Percentiles rank a stretch among this genome's conserved stretches.
Conservation (phyloP, 192 early-diverging fungal species). For the Rhizophlyctis rosea region DNA sequence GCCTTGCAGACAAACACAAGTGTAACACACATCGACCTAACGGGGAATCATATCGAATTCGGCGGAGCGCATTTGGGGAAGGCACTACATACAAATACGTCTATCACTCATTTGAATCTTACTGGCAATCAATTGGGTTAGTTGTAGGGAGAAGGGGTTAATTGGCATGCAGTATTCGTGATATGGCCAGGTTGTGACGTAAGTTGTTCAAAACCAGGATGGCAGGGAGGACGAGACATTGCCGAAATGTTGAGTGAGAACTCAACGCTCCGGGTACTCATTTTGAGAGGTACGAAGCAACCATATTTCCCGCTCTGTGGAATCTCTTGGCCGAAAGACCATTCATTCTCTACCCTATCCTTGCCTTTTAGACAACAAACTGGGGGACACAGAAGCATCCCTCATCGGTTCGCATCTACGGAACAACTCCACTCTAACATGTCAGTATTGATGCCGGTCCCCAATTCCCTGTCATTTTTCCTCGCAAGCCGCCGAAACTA, state of each 20-base stretch:
- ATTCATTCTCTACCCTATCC: background rate
- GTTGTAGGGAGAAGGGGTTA: background rate
- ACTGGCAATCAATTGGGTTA: constrained; percentile 39
- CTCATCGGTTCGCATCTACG: constrained; percentile 41
- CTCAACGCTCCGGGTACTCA: constrained; percentile 38
- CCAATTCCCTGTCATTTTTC: too few species aligned
- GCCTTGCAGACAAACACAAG: constrained; percentile 29
- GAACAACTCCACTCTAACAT: constrained; percentile 47
- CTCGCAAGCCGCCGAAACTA: too few species aligned
- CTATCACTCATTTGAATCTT: constrained; percentile 35
- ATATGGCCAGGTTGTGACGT: background rate
- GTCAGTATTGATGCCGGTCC: too few species aligned
- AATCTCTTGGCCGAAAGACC: background rate
- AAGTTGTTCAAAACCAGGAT: background rate
- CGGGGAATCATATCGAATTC: constrained; percentile 41
- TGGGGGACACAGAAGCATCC: constrained; percentile 48
- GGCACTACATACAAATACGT: constrained; percentile 40
- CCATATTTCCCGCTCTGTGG: constrained; percentile 5
- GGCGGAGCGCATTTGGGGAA: constrained; percentile 41
- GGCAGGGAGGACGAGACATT: constrained; percentile 33
- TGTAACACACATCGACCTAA: constrained; percentile 41
- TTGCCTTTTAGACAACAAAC: constrained; percentile 33
- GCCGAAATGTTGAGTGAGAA: constrained; percentile 50
- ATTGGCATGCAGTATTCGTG: background rate
- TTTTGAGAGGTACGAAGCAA: constrained; percentile 32